Evolutionary conservation across 2,329 filamentous ascomycete genomes (phyloP).

Genomic region (Penicillium sp.): DNA sequence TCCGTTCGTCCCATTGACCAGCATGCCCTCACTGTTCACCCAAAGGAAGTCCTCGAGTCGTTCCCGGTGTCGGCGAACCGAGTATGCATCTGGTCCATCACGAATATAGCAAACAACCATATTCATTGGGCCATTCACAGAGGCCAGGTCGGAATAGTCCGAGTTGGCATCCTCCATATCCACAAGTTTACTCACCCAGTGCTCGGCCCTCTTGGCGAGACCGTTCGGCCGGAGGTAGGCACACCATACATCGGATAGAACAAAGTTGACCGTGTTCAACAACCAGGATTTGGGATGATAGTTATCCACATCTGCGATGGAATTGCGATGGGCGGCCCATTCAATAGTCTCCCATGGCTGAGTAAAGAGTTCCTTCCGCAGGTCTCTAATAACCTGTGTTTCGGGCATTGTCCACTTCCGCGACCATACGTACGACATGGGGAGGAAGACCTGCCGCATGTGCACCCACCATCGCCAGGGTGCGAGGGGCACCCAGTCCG

Average conservation of each 20-base stretch:
- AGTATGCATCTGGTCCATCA: slow-evolving; percentile 75
- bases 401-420: slow-evolving; percentile 78
- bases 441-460: slow-evolving; percentile 90
- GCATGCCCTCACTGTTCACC: slow-evolving; percentile 90
- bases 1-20: slow-evolving; percentile 94
- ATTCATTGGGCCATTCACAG: slow-evolving; percentile 91
- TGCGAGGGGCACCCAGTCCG: slow-evolving; percentile 86
- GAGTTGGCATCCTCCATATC: slow-evolving; percentile 94
- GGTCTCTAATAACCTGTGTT: slow-evolving; percentile 71
- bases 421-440: slow-evolving; percentile 90
- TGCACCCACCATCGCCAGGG: slow-evolving; percentile 99
- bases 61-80: slow-evolving; percentile 77
- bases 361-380: slow-evolving; percentile 82
- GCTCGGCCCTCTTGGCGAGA: slow-evolving; percentile 74
- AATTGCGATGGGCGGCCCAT: slow-evolving; percentile 79
- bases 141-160: slow-evolving; percentile 81
- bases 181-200: slow-evolving; percentile 80
- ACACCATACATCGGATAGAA: slow-evolving; percentile 78
- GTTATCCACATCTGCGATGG: slow-evolving; percentile 78
- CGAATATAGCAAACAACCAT: slow-evolving; percentile 80
- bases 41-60: slow-evolving; percentile 85
- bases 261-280: slow-evolving; percentile 77
- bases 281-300: slow-evolving; percentile 91
- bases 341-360: slow-evolving; percentile 78
- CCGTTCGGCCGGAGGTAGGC: slow-evolving; percentile 72